Evolutionary conservation across 139 green algal species (phyloP).

Genomic region (Marvania coccoides): DNA sequence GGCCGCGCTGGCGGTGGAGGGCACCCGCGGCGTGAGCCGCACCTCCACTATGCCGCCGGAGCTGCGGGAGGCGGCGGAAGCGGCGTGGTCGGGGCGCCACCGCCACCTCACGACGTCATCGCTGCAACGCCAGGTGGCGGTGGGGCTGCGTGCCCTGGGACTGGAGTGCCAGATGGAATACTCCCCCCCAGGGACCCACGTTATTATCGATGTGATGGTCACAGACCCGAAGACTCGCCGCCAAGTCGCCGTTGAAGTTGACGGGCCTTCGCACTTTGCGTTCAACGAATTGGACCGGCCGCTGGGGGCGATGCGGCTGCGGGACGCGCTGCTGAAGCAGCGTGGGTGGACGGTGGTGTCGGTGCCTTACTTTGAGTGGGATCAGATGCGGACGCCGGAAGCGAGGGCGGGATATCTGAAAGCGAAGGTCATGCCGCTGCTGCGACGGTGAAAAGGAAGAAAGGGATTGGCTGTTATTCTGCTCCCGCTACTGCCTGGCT

Average conservation of each 20-base stretch:
- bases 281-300: slow-evolving; percentile 15
- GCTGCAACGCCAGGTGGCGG: slow-evolving; percentile 11
- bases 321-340: slow-evolving; percentile 36
- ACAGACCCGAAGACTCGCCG: neutral
- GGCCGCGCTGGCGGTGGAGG: slow-evolving; percentile 2
- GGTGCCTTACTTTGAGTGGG: slow-evolving; percentile 41
- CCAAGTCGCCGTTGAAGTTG: slow-evolving; percentile 56
- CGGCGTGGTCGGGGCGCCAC: neutral
- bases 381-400: neutral
- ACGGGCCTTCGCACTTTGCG: slow-evolving; percentile 54
- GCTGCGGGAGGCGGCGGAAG: neutral
- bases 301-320: slow-evolving; percentile 33
- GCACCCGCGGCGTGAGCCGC: neutral
- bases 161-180: slow-evolving; percentile 11
- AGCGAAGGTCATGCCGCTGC: neutral
- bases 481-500: too few relatives aligned
- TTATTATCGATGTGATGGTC: slow-evolving; percentile 42
- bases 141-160: slow-evolving; percentile 10
- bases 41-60: neutral
- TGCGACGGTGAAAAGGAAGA: too few relatives aligned
- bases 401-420: neutral
- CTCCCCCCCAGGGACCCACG: slow-evolving; percentile 8
- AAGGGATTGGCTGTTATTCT: too few relatives aligned
- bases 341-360: slow-evolving; percentile 44
- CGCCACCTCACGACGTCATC: neutral